Conservation (phyloP, 1,284 basidiomycete species). For the Leccinum pallidistipes region DNA sequence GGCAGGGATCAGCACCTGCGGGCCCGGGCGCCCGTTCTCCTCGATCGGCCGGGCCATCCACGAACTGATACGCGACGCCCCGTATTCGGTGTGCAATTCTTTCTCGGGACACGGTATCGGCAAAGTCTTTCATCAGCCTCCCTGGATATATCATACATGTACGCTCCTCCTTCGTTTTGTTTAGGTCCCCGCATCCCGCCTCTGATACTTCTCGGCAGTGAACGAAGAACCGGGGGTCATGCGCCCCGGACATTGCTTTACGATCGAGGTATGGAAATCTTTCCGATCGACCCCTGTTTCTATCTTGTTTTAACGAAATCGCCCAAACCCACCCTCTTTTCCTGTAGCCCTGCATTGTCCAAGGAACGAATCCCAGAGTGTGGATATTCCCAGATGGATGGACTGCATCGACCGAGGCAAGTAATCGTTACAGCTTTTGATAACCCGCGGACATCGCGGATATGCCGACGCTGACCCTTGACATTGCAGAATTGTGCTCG, state of each 20-base stretch:
- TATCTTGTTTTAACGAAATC: neutral
- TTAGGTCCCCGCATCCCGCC: slow-evolving; percentile 22
- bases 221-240: slow-evolving; percentile 81
- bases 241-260: slow-evolving; percentile 85
- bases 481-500: slow-evolving; percentile 56
- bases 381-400: slow-evolving; percentile 88
- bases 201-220: slow-evolving; percentile 41
- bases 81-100: slow-evolving; percentile 68
- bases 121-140: slow-evolving; percentile 76
- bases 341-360: slow-evolving; percentile 71
- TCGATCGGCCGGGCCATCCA: slow-evolving; percentile 80
- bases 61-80: slow-evolving; percentile 43
- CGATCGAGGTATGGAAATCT: slow-evolving; percentile 65
- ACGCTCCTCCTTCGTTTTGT: slow-evolving; percentile 18
- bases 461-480: neutral
- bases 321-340: neutral
- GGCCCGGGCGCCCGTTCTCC: slow-evolving; percentile 71
- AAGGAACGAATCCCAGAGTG: slow-evolving; percentile 64
- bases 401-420: slow-evolving; percentile 81
- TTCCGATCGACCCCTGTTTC: neutral
- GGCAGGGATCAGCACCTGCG: slow-evolving; percentile 74
- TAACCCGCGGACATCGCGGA: neutral
- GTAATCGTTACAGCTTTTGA: slow-evolving; percentile 12
- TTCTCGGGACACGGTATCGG: slow-evolving; percentile 91
- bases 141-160: slow-evolving; percentile 82